Evolutionary conservation across 345 rosid species (phyloP).

Genomic region (Cardiospermum halicacabum): DNA sequence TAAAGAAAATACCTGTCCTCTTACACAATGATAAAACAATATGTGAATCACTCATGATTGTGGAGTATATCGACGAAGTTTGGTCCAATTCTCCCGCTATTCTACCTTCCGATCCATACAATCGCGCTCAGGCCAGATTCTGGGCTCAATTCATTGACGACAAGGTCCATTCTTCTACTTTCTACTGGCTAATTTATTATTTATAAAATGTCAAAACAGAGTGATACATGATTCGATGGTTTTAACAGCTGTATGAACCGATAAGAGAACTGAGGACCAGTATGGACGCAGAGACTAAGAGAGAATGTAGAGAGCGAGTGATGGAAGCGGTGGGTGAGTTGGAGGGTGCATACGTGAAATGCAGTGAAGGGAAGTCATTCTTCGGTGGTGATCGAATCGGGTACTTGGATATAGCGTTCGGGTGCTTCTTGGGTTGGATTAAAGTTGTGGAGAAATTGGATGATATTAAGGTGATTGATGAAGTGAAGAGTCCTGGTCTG

Average conservation of each 20-base stretch:
- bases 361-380: slow-evolving; percentile 64
- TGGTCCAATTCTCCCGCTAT: slow-evolving; percentile 64
- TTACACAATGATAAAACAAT: slow-evolving; percentile 49
- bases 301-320: slow-evolving; percentile 24
- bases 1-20: slow-evolving; percentile 77
- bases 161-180: slow-evolving; percentile 34
- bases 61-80: slow-evolving; percentile 59
- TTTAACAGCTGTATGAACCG: slow-evolving; percentile 56
- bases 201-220: no score
- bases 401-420: slow-evolving; percentile 60
- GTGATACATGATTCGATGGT: no score
- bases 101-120: slow-evolving; percentile 61
- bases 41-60: slow-evolving; percentile 66
- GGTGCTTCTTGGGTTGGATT: slow-evolving; percentile 49
- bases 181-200: neutral
- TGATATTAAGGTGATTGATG: slow-evolving; percentile 34
- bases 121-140: slow-evolving; percentile 65
- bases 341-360: slow-evolving; percentile 43
- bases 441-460: slow-evolving; percentile 35
- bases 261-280: slow-evolving; percentile 22
- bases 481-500: slow-evolving; percentile 39
- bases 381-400: slow-evolving; percentile 69
- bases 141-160: slow-evolving; percentile 74
- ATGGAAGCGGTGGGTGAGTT: slow-evolving; percentile 35
- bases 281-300: slow-evolving; percentile 32